phyloP scores from a whole-genome alignment of 2,329 filamentous ascomycete genomes.

The Alternaria triticina region DNA sequence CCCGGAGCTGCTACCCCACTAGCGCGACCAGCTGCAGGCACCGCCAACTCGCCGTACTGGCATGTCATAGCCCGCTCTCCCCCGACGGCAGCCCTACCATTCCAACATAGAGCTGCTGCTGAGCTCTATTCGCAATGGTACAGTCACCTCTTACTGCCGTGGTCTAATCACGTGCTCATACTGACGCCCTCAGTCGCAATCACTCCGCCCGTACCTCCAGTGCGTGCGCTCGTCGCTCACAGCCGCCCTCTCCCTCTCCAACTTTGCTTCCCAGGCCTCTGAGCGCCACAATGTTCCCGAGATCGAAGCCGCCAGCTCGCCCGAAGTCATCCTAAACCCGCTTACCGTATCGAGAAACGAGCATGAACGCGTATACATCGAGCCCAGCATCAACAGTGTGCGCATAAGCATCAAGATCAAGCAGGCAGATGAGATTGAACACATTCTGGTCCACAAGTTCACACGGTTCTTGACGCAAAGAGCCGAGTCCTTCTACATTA shows the following conservation, averaged over 20 bases:
- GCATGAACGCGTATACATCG: slow-evolving; percentile 94
- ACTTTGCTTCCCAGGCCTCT: slow-evolving; percentile 96
- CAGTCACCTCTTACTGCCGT: neutral
- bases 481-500: slow-evolving; percentile 95
- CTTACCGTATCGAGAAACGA: slow-evolving; percentile 92
- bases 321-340: slow-evolving; percentile 91
- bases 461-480: slow-evolving; percentile 94
- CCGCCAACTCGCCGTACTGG: slow-evolving; percentile 34
- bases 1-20: slow-evolving; percentile 35
- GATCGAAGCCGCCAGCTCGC: slow-evolving; percentile 89
- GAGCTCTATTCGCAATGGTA: slow-evolving; percentile 40
- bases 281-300: slow-evolving; percentile 98
- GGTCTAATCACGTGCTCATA: slow-evolving; percentile 2
- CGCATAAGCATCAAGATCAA: slow-evolving; percentile 99
- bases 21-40: slow-evolving; percentile 33
- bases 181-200: slow-evolving; percentile 76
- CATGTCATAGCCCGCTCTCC: slow-evolving; percentile 36
- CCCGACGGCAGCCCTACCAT: slow-evolving; percentile 23
- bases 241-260: slow-evolving; percentile 88
- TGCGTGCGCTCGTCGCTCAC: slow-evolving; percentile 94
- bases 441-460: slow-evolving; percentile 98
- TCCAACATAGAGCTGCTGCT: slow-evolving; percentile 24
- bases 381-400: slow-evolving; percentile 96
- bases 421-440: slow-evolving; percentile 98
- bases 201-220: slow-evolving; percentile 92